phyloP scores from a whole-genome alignment of 2,329 filamentous ascomycete species.

The Neopestalotiopsis sp. region DNA sequence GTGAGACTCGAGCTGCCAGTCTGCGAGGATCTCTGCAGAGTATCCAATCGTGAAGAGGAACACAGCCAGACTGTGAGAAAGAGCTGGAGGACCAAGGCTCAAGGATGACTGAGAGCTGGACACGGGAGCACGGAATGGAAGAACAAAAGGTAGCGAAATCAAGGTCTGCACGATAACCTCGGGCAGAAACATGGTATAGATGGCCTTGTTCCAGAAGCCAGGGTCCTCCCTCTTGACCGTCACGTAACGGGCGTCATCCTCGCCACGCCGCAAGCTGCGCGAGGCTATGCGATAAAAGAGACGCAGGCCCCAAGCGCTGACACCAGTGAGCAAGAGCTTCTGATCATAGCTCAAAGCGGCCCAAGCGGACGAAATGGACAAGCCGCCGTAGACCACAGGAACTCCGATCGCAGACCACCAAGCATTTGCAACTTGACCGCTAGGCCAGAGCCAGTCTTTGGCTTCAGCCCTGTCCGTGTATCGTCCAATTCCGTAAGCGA shows the following conservation, averaged over 20 bases:
- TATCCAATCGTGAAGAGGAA: conserved; percentile 60
- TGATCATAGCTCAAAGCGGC: conserved; percentile 55
- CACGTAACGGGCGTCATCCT: conserved; percentile 61
- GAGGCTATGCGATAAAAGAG: conserved; percentile 59
- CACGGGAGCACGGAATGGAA: conserved; percentile 53
- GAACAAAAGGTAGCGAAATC: conserved; percentile 60
- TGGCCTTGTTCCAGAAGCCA: conserved; percentile 61
- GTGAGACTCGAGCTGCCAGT: conserved; percentile 58
- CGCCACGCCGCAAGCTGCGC: conserved; percentile 53
- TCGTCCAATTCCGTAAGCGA: conserved; percentile 55
- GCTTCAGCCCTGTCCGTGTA: conserved; percentile 57
- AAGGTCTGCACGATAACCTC: conserved; percentile 60
- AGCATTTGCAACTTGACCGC: conserved; percentile 58
- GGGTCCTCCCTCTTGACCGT: conserved; percentile 51
- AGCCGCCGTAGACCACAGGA: conserved; percentile 48
- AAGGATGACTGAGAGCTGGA: conserved; percentile 39
- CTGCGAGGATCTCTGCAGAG: conserved; percentile 59
- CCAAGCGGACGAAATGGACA: conserved; percentile 51
- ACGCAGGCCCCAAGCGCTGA: conserved; percentile 61
- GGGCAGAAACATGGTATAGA: conserved; percentile 59
- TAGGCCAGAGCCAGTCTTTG: conserved; percentile 65
- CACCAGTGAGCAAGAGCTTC: conserved; percentile 57
- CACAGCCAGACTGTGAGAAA: conserved; percentile 49
- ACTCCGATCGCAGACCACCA: conserved; percentile 64
- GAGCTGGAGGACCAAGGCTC: conserved; percentile 30